phyloP scores from a whole-genome alignment of 768 basidiomycete species.

The Jaapia argillacea region DNA sequence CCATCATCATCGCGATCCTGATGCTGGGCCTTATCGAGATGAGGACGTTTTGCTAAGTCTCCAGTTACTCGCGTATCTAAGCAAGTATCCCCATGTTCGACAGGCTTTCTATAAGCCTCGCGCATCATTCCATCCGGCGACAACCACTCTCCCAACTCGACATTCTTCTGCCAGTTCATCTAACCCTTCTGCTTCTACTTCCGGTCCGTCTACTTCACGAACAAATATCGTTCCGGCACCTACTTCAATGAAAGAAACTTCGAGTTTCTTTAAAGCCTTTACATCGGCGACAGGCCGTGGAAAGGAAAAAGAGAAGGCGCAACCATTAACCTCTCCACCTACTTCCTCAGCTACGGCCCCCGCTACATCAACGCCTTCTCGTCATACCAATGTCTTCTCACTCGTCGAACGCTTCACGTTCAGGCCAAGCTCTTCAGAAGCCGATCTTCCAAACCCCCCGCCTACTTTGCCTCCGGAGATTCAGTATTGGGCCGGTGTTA shows the following conservation, averaged over 20 bases:
- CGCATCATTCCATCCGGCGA: conserved; percentile 73
- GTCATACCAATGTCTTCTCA: conserved; percentile 89
- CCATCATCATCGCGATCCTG: conserved; percentile 26
- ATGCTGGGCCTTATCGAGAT: conserved; percentile 73
- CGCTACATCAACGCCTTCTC: conserved; percentile 14
- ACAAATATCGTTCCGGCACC: conserved; percentile 12
- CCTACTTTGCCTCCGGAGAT: conserved; percentile 80
- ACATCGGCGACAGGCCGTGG: conserved; percentile 32
- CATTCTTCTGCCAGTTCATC: conserved; percentile 1
- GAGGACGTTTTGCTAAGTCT: conserved; percentile 88
- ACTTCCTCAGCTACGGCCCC: conserved; percentile 14
- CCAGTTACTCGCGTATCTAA: conserved; percentile 91
- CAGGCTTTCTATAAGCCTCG: conserved; percentile 91
- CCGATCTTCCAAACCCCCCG: conserved; percentile 53
- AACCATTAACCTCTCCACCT: conserved; percentile 8
- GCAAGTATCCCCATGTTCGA: conserved; percentile 96
- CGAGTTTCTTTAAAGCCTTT: conserved; percentile 37
- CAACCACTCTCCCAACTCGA: conserved; percentile 19
- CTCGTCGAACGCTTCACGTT: conserved; percentile 96
- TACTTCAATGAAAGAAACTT: conserved; percentile 22
- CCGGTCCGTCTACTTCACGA: conserved; percentile 10
- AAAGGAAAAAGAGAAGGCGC: conserved; percentile 38
- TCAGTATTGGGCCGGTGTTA: conserved; percentile 99
- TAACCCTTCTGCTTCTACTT: conserved; percentile 3
- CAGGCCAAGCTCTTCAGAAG: conserved; percentile 78